Conservation (phyloP, 352 stramenopile genomes). For the Sclerospora graminicola region DNA sequence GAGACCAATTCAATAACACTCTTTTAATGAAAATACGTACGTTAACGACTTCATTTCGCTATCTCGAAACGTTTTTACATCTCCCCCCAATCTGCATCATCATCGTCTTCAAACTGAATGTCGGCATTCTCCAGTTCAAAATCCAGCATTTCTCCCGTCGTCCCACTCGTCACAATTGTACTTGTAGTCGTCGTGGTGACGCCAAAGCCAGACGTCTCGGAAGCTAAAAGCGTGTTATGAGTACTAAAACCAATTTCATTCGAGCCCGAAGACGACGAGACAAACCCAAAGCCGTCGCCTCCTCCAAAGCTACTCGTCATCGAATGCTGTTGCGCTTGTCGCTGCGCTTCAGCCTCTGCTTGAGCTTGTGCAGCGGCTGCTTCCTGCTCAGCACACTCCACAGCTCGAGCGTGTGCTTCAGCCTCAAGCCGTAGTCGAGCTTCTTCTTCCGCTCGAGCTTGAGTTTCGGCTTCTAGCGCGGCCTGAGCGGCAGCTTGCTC, state of each 20-base stretch:
- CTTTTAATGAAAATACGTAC: too few species aligned
- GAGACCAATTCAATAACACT: too few species aligned
- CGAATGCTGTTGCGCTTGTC: conserved; percentile 14
- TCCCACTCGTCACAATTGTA: conserved; percentile 19
- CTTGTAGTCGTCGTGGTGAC: conserved; percentile 17
- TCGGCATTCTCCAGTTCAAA: conserved; percentile 72
- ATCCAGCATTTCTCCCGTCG: conserved; percentile 51
- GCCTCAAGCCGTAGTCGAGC: conserved; percentile 13
- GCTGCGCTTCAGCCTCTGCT: conserved; percentile 20
- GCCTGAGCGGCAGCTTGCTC: conserved; percentile 20
- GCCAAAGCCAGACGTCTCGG: conserved; percentile 11
- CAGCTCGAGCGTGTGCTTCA: conserved; percentile 19
- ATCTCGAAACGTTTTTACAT: conserved; percentile 36
- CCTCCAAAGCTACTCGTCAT: conserved; percentile 23
- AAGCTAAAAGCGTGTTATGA: conserved; percentile 19
- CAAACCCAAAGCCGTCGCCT: conserved; percentile 13
- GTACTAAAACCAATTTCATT: conserved; percentile 28
- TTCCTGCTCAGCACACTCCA: conserved; percentile 18
- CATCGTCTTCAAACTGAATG: conserved; percentile 69
- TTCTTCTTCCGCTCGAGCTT: conserved; percentile 18
- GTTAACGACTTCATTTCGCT: too few species aligned
- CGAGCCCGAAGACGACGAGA: conserved; percentile 10
- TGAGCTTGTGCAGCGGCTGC: conserved; percentile 17
- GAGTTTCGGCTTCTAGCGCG: conserved; percentile 15
- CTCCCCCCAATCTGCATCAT: conserved; percentile 76